Evolutionary conservation across 176 grass and related monocot genomes (phyloP).

Genomic region (Microstegium vimineum): DNA sequence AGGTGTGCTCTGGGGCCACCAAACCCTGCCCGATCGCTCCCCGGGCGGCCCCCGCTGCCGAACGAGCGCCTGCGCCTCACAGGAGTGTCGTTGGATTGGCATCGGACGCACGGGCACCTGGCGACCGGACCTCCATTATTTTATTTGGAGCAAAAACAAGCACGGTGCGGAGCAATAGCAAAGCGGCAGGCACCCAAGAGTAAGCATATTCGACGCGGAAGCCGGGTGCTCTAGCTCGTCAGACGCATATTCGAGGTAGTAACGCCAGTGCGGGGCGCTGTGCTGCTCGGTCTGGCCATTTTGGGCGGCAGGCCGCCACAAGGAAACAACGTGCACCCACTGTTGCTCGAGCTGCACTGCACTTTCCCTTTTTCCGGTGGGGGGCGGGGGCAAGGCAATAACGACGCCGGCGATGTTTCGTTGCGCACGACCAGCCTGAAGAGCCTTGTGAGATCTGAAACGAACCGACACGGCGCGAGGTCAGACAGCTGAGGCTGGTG

Average conservation of each 20-base stretch:
- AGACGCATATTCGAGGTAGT: background rate
- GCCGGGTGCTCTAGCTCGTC: background rate
- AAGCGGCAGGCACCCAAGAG: no score
- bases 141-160: background rate
- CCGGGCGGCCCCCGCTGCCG: background rate
- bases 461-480: no score
- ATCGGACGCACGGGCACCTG: no score
- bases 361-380: background rate
- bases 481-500: background rate
- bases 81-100: background rate
- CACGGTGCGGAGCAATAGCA: background rate
- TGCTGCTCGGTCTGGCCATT: background rate
- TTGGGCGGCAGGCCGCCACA: background rate
- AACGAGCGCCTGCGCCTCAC: background rate
- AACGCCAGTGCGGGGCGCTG: background rate
- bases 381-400: background rate
- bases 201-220: no score
- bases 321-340: background rate
- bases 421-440: background rate
- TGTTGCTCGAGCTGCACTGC: background rate
- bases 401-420: background rate
- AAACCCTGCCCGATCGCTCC: background rate
- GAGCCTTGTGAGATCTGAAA: background rate
- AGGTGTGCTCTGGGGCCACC: background rate
- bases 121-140: background rate